phyloP scores from a whole-genome alignment of 2,329 filamentous ascomycete species.

The Ramichloridium luteum region DNA sequence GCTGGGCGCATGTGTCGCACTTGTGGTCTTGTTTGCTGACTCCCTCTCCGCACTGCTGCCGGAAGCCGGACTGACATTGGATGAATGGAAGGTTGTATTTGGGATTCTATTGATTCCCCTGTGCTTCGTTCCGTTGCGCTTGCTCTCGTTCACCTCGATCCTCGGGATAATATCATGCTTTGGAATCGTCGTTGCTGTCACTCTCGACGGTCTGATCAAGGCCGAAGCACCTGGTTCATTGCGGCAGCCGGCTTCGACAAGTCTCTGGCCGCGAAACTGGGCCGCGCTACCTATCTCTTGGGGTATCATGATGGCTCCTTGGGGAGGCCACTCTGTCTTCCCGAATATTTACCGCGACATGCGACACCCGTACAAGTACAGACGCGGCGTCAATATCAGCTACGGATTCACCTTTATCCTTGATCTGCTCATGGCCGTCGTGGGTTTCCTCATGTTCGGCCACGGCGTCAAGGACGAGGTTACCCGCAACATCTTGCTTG shows the following conservation, averaged over 20 bases:
- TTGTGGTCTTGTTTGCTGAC: constrained; percentile 91
- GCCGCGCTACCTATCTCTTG: constrained; percentile 75
- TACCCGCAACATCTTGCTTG: constrained; percentile 68
- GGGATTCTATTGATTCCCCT: constrained; percentile 66
- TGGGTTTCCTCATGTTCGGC: constrained; percentile 89
- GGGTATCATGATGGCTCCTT: constrained; percentile 75
- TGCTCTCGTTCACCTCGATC: constrained; percentile 82
- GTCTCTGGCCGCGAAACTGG: constrained; percentile 79
- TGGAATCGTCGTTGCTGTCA: constrained; percentile 71
- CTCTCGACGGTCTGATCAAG: constrained; percentile 79
- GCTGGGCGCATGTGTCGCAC: constrained; percentile 74
- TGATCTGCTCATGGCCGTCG: constrained; percentile 68
- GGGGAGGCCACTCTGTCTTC: constrained; percentile 63
- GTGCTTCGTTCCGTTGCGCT: constrained; percentile 69
- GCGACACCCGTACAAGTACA: constrained; percentile 73
- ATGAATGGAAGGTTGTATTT: constrained; percentile 74
- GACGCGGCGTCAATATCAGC: constrained; percentile 60
- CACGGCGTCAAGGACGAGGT: constrained; percentile 78
- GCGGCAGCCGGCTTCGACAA: constrained; percentile 63
- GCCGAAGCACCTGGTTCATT: constrained; percentile 66
- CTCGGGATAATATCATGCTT: constrained; percentile 86
- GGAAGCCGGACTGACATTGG: constrained; percentile 45
- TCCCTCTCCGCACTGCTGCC: constrained; percentile 71
- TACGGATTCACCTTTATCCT: constrained; percentile 76
- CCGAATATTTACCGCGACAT: constrained; percentile 74